Conservation (phyloP, 179 eudicot genomes). For the Vitellaria paradoxa region DNA sequence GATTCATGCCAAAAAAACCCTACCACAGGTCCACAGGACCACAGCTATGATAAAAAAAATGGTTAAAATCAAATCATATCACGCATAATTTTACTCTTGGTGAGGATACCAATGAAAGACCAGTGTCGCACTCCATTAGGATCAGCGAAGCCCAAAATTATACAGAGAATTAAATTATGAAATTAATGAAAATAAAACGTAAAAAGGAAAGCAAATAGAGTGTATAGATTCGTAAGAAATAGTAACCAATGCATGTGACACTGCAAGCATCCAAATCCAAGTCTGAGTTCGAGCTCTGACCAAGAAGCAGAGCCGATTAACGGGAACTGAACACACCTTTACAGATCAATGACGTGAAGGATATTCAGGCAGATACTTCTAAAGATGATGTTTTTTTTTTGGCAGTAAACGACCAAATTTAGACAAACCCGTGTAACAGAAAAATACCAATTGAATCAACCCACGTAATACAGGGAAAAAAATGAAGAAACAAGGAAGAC, state of each 20-base stretch:
- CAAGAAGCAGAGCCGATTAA: not conserved
- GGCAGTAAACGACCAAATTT: not conserved
- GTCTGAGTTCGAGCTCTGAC: conserved; percentile 1
- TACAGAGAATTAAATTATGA: not conserved
- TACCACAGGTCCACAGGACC: too few species aligned
- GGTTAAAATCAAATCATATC: not conserved
- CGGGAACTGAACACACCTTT: not conserved
- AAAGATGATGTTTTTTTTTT: not conserved
- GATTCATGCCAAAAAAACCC: not conserved
- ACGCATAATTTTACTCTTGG: not conserved
- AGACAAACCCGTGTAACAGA: not conserved
- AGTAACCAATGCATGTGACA: not conserved
- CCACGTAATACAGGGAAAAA: too few species aligned
- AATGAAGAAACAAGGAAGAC: not conserved
- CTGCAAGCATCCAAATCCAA: conserved; percentile 9
- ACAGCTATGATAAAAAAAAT: not conserved
- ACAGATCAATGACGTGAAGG: not conserved
- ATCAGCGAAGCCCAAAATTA: not conserved
- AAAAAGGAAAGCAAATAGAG: not conserved
- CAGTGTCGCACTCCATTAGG: not conserved
- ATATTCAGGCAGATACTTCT: not conserved
- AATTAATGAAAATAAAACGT: not conserved
- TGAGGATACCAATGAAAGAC: not conserved
- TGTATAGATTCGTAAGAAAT: not conserved
- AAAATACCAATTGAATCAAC: not conserved